Evolutionary conservation across 2,329 filamentous ascomycete genomes (phyloP).

Genomic region (Pseudopyricularia javanii): DNA sequence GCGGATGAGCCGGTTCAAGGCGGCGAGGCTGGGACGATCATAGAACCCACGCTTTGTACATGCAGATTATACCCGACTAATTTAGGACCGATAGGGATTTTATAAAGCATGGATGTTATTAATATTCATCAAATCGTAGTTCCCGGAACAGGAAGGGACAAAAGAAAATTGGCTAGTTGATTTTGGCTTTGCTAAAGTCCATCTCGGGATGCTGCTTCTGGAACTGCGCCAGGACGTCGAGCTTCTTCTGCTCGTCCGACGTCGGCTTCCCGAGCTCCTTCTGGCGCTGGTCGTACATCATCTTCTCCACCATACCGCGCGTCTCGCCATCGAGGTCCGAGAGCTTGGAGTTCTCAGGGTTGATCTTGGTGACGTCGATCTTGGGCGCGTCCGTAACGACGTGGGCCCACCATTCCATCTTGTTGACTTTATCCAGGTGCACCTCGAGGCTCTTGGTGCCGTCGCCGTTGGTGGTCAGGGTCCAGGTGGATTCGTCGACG

Average conservation of each 20-base stretch:
- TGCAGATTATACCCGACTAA: neutral
- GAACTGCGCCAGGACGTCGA: conserved; percentile 87
- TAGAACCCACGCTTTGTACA: neutral
- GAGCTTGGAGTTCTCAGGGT: conserved; percentile 83
- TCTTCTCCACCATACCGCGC: conserved; percentile 94
- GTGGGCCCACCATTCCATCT: conserved; percentile 98
- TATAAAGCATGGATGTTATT: neutral
- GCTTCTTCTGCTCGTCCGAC: conserved; percentile 91
- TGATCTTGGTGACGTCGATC: conserved; percentile 92
- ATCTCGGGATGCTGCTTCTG: conserved; percentile 66
- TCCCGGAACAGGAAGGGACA: neutral
- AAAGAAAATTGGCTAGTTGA: conserved; percentile 26
- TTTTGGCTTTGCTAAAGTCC: conserved; percentile 61
- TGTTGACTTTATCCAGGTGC: conserved; percentile 90
- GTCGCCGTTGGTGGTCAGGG: conserved; percentile 44
- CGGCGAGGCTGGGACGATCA: conserved; percentile 46
- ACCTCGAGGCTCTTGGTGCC: conserved; percentile 59
- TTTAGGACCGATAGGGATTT: neutral
- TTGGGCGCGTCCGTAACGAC: conserved; percentile 76
- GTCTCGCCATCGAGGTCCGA: conserved; percentile 92
- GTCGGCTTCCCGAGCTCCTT: conserved; percentile 85
- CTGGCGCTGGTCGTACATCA: conserved; percentile 98
- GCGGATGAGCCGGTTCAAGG: conserved; percentile 62
- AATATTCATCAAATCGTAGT: neutral
- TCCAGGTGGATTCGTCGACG: conserved; percentile 90